Conservation (phyloP, 257 asterid species). For the Solanum infundibuliforme region DNA sequence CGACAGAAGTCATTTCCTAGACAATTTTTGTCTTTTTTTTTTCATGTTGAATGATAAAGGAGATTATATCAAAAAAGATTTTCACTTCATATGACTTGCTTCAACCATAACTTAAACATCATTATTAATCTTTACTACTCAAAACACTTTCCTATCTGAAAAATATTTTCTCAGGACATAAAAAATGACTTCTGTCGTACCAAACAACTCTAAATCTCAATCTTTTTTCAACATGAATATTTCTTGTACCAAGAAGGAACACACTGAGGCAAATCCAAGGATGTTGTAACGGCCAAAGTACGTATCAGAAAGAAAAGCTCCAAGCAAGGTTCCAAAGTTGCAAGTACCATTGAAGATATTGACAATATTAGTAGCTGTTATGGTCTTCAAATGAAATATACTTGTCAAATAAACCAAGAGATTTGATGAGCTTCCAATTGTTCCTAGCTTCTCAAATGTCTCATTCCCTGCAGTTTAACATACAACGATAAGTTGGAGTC, state of each 20-base stretch:
- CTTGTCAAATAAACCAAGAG: conserved; percentile 23
- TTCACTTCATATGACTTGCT: not conserved
- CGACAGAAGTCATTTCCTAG: not conserved
- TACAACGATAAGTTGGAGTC: not conserved
- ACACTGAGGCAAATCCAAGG: conserved; percentile 16
- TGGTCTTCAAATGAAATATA: conserved; percentile 18
- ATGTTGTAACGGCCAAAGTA: conserved; percentile 25
- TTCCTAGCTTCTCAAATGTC: conserved; percentile 25
- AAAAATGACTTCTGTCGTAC: not conserved
- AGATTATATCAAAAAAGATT: not conserved
- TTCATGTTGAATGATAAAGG: not conserved
- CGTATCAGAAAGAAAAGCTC: conserved; percentile 24
- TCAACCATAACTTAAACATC: not conserved
- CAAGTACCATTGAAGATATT: conserved; percentile 23
- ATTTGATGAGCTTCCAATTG: conserved; percentile 19
- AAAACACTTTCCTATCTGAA: not conserved
- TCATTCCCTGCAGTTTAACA: conserved; percentile 14
- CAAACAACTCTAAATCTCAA: not conserved
- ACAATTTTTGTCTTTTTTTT: not conserved
- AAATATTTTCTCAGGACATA: not conserved
- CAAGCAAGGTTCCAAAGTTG: conserved; percentile 22
- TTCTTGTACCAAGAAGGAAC: conserved; percentile 15
- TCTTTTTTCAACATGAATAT: not conserved
- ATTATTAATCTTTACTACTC: not conserved
- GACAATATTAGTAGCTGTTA: conserved; percentile 20